phyloP scores from a whole-genome alignment of 2,329 filamentous ascomycete genomes.

The Metarhizium rileyi region DNA sequence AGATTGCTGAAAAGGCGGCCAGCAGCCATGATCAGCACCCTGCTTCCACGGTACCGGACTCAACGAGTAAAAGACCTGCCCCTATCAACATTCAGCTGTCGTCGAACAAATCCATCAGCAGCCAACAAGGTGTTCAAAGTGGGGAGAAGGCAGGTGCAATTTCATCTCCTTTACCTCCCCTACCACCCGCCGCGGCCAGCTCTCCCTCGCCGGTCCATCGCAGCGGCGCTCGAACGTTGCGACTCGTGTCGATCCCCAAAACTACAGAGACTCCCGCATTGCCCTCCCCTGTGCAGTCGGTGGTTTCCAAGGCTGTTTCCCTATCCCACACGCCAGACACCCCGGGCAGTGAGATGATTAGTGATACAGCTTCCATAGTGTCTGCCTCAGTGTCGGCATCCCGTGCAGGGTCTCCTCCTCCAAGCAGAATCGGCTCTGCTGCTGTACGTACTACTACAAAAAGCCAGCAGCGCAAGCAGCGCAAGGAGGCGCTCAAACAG shows the following conservation, averaged over 20 bases:
- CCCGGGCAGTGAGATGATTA: constrained; percentile 62
- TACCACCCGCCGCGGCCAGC: constrained; percentile 34
- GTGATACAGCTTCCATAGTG: constrained; percentile 66
- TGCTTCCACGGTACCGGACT: not conserved
- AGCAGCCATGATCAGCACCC: constrained; percentile 9
- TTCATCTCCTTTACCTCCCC: constrained; percentile 37
- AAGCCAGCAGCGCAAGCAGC: constrained; percentile 68
- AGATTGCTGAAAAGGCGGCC: constrained; percentile 16
- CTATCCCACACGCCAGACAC: constrained; percentile 52
- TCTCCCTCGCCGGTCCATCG: constrained; percentile 41
- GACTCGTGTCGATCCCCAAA: constrained; percentile 51
- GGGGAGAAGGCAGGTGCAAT: constrained; percentile 10
- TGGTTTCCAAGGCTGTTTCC: constrained; percentile 21
- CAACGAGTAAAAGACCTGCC: not conserved
- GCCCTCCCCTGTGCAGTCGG: constrained; percentile 21
- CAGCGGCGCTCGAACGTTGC: constrained; percentile 52
- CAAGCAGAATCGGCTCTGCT: constrained; percentile 54
- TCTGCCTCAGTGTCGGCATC: constrained; percentile 60
- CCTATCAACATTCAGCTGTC: not conserved
- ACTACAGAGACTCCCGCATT: constrained; percentile 40
- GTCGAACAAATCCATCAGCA: not conserved
- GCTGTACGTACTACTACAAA: constrained; percentile 63
- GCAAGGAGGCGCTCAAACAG: constrained; percentile 57
- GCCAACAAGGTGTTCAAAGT: constrained; percentile 3
- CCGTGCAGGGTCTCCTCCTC: constrained; percentile 62